Percentiles rank a stretch among this genome's conserved stretches.
Conservation (phyloP, 352 stramenopile species). For the Ophiocytium majus region DNA sequence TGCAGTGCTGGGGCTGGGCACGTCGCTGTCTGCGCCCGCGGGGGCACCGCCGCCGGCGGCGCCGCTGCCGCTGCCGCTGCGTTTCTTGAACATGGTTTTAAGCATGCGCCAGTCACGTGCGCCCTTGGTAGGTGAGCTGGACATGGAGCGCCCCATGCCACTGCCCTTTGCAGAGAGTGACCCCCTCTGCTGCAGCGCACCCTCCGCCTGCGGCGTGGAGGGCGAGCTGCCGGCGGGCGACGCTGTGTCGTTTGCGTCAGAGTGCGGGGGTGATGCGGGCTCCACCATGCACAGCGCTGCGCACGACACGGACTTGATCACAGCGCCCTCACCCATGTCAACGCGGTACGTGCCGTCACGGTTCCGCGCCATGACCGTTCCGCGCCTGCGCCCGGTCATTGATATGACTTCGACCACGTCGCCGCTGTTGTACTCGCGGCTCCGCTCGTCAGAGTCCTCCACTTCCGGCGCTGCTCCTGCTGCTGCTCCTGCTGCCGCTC, state of each 20-base stretch:
- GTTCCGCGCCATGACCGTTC: neutral
- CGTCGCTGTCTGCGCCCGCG: neutral
- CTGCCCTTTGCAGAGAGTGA: no score
- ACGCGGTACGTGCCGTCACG: constrained; percentile 9
- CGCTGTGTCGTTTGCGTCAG: no score
- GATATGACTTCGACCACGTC: neutral
- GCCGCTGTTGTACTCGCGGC: neutral
- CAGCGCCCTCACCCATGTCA: neutral
- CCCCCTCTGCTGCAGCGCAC: no score
- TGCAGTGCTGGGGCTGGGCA: neutral
- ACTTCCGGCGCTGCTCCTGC: neutral
- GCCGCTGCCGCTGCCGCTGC: no score
- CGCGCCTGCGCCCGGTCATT: neutral
- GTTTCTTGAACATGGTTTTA: neutral
- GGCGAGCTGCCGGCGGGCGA: no score
- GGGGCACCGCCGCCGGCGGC: no score
- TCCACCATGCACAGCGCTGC: neutral
- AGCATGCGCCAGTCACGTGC: neutral
- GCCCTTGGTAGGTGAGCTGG: neutral
- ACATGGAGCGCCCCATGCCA: neutral
- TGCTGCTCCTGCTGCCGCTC: neutral
- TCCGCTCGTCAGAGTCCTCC: no score
- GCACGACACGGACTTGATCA: neutral
- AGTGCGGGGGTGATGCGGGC: neutral
- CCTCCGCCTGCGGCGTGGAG: no score